Percentiles rank a stretch among this genome's conserved stretches.
Evolutionary conservation across 768 basidiomycete genomes (phyloP).

Genomic region (Hericium coralloides): DNA sequence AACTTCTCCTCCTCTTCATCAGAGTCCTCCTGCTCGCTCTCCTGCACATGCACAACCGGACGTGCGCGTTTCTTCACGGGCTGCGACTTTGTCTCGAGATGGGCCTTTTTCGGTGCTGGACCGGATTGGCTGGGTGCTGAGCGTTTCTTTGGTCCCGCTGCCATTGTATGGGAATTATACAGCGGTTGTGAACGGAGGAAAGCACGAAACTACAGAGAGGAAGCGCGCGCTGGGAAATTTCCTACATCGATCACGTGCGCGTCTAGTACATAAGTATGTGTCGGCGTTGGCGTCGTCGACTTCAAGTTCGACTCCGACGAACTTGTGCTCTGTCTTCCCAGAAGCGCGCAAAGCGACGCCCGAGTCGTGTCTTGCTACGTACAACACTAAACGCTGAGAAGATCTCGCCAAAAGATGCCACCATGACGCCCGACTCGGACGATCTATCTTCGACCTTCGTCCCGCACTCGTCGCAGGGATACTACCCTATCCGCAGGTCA

Average conservation of each 20-base stretch:
- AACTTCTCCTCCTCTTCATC: conserved; percentile 15
- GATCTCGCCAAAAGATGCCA: neutral
- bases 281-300: too few species aligned
- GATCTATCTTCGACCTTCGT: conserved; percentile 4
- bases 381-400: neutral
- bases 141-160: conserved; percentile 36
- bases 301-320: too few species aligned
- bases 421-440: conserved; percentile 4
- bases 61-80: conserved; percentile 44
- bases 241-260: too few species aligned
- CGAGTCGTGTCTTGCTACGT: neutral
- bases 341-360: too few species aligned
- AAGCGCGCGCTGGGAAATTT: too few species aligned
- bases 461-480: neutral
- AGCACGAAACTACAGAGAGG: too few species aligned
- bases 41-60: conserved; percentile 43
- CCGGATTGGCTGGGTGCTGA: conserved; percentile 36
- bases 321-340: too few species aligned
- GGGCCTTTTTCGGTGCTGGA: conserved; percentile 43
- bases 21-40: conserved; percentile 34
- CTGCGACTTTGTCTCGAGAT: conserved; percentile 27
- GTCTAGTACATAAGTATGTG: too few species aligned
- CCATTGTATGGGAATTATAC: too few species aligned
- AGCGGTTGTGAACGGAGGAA: too few species aligned
- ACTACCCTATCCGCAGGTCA: neutral